These are phyloP conservation scores for Trapa incisa DNA, from an alignment of 345 rosid genomes.

Conservation along the genomic window DNA sequence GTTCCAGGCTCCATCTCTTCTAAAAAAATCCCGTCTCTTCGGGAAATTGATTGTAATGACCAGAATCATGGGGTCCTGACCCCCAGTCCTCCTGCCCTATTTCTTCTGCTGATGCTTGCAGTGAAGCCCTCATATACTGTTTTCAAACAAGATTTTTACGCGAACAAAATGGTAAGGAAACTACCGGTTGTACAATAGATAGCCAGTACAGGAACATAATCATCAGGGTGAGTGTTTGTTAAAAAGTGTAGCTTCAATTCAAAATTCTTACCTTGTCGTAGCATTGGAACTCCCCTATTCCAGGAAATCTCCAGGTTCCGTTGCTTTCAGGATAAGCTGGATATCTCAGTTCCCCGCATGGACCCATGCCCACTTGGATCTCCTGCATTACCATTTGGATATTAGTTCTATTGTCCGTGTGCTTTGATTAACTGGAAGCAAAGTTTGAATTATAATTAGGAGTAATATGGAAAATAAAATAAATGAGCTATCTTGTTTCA, in stretches of 20 bases:
- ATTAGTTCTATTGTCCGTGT: neutral
- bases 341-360: slow-evolving; percentile 87
- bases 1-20: slow-evolving; percentile 83
- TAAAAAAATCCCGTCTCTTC: slow-evolving; percentile 79
- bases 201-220: neutral
- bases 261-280: slow-evolving; percentile 63
- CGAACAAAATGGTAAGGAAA: neutral
- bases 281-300: slow-evolving; percentile 98
- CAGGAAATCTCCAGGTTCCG: slow-evolving; percentile 86
- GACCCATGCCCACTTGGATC: slow-evolving; percentile 97
- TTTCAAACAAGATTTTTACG: neutral
- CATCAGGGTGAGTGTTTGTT: neutral
- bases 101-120: slow-evolving; percentile 70
- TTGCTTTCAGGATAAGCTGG: slow-evolving; percentile 95
- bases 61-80: slow-evolving; percentile 77
- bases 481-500: neutral
- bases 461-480: neutral
- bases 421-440: neutral
- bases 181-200: neutral
- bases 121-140: slow-evolving; percentile 89
- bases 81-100: slow-evolving; percentile 63
- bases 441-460: neutral
- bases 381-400: slow-evolving; percentile 36
- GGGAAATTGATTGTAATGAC: slow-evolving; percentile 74
- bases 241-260: neutral